Evolutionary conservation across 129 eudicot genomes (phyloP), one percentile per base, ranked within the genome.

Genomic region (Pseudognaphalium luteoalbum): DNA sequence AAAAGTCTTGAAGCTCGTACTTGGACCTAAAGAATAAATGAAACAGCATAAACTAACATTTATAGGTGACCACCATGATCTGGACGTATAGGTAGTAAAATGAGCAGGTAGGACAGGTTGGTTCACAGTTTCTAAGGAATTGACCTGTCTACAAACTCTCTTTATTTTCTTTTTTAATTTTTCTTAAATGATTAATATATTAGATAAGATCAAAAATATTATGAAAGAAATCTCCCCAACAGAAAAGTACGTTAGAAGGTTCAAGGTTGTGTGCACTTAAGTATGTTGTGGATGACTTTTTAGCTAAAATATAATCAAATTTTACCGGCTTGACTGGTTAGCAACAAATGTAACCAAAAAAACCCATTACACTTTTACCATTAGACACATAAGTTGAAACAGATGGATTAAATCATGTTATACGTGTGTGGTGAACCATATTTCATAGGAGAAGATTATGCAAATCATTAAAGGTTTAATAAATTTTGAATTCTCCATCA

Each of bases 1-100:
- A 68, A 74, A 90, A 92, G n/a, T 83, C 96, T 83, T 92, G 98
- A 64, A 15, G 85, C 92, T 88, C 98, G 74, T 92, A 92, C 86
- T 92, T 92, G 41, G 92, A 78, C 87, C 98, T 92, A 76, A 81
- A 56, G 25, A 44, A 65, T 66, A 22, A 28, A 54, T 32, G 52
- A 70, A 3, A 34, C 12, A 30, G 11, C 21, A 69, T 54, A 25
- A 57, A 39, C 71, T 4, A 74, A 2, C 59, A 71, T 30, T 17
- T 50, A 51, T 54, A 54, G 22, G 1, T 30, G 21, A 62, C 19
- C 71, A 44, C 76, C 70, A 58, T 58, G 68, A 41, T 15, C 34
- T 77, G 17, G 20, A 47, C 1, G 50, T 17, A 52, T 17, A 11
- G 7, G 74, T 42, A n/a, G 35, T 12, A 61, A 12, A 61, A 61